Conservation (phyloP, 306 rosid genomes). For the Trifolium dubium region DNA sequence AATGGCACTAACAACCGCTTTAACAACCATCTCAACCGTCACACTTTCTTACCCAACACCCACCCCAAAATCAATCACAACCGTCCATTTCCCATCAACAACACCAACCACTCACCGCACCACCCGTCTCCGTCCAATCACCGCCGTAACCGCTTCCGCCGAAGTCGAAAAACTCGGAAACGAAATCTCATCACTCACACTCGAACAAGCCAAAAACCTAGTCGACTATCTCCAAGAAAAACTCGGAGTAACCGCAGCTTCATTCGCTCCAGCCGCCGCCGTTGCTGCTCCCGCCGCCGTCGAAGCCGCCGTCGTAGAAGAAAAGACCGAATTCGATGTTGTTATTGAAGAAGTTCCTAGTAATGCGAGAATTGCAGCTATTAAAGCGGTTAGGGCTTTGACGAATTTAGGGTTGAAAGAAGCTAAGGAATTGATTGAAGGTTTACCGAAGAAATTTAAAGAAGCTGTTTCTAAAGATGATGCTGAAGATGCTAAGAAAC, state of each 20-base stretch:
- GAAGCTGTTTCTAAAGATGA: slow-evolving; percentile 82
- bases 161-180: slow-evolving; percentile 70
- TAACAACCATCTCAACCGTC: slow-evolving; percentile 62
- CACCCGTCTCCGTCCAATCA: slow-evolving; percentile 60
- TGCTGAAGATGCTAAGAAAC: slow-evolving; percentile 93
- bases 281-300: slow-evolving; percentile 51
- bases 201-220: slow-evolving; percentile 77
- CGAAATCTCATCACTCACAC: slow-evolving; percentile 66
- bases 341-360: slow-evolving; percentile 89
- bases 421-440: slow-evolving; percentile 91
- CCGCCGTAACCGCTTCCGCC: slow-evolving; percentile 63
- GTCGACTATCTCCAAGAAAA: slow-evolving; percentile 90
- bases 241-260: slow-evolving; percentile 90
- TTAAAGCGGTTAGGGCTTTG: slow-evolving; percentile 80
- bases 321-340: slow-evolving; percentile 95
- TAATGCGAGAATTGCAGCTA: slow-evolving; percentile 78
- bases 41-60: slow-evolving; percentile 50
- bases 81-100: slow-evolving; percentile 53
- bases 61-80: slow-evolving; percentile 41
- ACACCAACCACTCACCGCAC: slow-evolving; percentile 51
- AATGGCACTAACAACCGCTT: not conserved
- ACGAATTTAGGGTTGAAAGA: slow-evolving; percentile 91
- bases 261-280: slow-evolving; percentile 74
- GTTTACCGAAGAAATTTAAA: slow-evolving; percentile 89
- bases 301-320: slow-evolving; percentile 55